Conservation (phyloP, 108 stramenopile species). For the Nitzschia putrida region DNA sequence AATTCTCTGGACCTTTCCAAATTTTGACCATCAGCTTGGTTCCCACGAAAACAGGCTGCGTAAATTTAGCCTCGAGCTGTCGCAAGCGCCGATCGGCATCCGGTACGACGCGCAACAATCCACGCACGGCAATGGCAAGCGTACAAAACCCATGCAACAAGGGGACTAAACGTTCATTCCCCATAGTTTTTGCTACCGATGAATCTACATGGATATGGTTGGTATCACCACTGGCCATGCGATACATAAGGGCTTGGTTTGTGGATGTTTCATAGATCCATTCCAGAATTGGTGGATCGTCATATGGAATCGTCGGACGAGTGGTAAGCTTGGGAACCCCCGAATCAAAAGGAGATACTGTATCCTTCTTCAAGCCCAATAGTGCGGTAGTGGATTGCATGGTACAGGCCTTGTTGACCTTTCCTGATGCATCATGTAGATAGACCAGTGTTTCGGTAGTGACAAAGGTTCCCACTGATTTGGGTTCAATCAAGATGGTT, state of each 20-base stretch:
- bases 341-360: constrained; percentile 37
- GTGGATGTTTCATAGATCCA: constrained; percentile 46
- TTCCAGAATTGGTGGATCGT: constrained; percentile 23
- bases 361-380: constrained; percentile 45
- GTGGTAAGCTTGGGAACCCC: constrained; percentile 14
- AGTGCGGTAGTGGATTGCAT: constrained; percentile 65
- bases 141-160: constrained; percentile 89
- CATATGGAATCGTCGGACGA: neutral
- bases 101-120: constrained; percentile 38
- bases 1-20: constrained; percentile 22
- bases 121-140: constrained; percentile 71
- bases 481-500: constrained; percentile 53
- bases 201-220: constrained; percentile 84
- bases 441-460: constrained; percentile 51
- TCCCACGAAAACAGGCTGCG: constrained; percentile 67
- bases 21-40: constrained; percentile 50
- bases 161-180: constrained; percentile 46
- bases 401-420: constrained; percentile 40
- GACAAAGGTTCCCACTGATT: constrained; percentile 77
- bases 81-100: constrained; percentile 8
- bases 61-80: constrained; percentile 51
- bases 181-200: constrained; percentile 35
- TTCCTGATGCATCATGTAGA: constrained; percentile 3
- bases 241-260: constrained; percentile 82
- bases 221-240: constrained; percentile 85